phyloP scores from a whole-genome alignment of 257 asterid genomes.

The Nyctanthes arbortristis region DNA sequence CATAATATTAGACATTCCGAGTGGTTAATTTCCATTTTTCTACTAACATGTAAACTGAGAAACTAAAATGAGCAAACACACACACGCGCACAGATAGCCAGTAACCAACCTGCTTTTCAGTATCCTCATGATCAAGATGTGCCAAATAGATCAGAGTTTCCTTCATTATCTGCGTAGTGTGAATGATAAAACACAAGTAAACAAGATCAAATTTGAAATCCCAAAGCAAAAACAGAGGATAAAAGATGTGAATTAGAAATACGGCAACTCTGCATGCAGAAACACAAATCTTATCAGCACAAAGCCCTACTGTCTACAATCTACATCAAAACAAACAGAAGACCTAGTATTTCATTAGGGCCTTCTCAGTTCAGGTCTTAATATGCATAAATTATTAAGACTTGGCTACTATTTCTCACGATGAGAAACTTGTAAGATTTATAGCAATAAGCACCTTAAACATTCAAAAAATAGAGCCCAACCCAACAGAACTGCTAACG shows the following conservation, averaged over 20 bases:
- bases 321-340: not conserved
- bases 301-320: no score
- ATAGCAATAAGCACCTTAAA: no score
- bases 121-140: slow-evolving; percentile 97
- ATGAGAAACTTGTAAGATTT: not conserved
- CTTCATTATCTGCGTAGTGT: slow-evolving; percentile 83
- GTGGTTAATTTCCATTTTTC: not conserved
- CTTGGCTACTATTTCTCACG: not conserved
- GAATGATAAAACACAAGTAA: slow-evolving; percentile 18
- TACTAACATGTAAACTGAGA: not conserved
- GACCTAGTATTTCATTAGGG: not conserved
- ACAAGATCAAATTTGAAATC: slow-evolving; percentile 8
- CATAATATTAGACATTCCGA: not conserved
- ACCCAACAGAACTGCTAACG: not conserved
- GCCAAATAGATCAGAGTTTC: slow-evolving; percentile 95
- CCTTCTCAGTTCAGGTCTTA: no score
- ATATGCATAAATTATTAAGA: no score
- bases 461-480: not conserved
- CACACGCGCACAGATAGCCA: not conserved
- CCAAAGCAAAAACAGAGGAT: not conserved
- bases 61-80: not conserved
- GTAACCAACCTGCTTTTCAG: slow-evolving; percentile 81
- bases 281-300: no score
- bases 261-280: not conserved
- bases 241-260: slow-evolving; percentile 17